phyloP scores from a whole-genome alignment of 1,284 basidiomycete genomes.

The Phylloboletellus chloephorus region DNA sequence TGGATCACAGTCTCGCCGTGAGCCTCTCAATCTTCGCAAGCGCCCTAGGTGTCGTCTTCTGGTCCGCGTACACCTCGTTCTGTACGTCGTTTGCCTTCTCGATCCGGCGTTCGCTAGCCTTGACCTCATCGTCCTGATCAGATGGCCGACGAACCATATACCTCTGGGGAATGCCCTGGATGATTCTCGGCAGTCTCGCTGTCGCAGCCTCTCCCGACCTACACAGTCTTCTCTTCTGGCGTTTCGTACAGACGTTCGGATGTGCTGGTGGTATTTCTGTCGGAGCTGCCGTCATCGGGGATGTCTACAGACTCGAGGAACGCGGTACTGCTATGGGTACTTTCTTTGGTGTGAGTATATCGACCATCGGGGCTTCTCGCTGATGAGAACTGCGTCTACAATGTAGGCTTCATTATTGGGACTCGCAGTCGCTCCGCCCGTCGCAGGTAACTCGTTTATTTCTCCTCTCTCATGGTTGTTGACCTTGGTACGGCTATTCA shows the following conservation, averaged over 20 bases:
- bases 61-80: conserved; percentile 25
- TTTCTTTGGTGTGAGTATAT: conserved; percentile 37
- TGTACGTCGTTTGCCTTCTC: conserved; percentile 19
- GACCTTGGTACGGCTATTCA: conserved; percentile 7
- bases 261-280: conserved; percentile 36
- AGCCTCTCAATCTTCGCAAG: conserved; percentile 26
- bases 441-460: conserved; percentile 34
- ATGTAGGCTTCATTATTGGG: conserved; percentile 41
- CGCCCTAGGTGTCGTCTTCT: conserved; percentile 23
- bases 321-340: conserved; percentile 46
- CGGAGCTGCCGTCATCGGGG: conserved; percentile 46
- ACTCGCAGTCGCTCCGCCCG: conserved; percentile 40
- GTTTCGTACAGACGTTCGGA: conserved; percentile 46
- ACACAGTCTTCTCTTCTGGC: conserved; percentile 38
- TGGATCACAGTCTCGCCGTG: conserved; percentile 20
- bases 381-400: not conserved
- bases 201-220: conserved; percentile 36
- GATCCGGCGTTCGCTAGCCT: not conserved
- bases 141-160: conserved; percentile 43
- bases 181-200: conserved; percentile 40
- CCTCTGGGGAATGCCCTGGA: conserved; percentile 42
- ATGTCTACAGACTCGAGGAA: conserved; percentile 43
- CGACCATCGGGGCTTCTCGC: not conserved
- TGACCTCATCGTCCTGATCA: conserved; percentile 7
- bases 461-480: not conserved